Conservation (phyloP, 2,329 filamentous ascomycete genomes). For the Scedosporium boydii region DNA sequence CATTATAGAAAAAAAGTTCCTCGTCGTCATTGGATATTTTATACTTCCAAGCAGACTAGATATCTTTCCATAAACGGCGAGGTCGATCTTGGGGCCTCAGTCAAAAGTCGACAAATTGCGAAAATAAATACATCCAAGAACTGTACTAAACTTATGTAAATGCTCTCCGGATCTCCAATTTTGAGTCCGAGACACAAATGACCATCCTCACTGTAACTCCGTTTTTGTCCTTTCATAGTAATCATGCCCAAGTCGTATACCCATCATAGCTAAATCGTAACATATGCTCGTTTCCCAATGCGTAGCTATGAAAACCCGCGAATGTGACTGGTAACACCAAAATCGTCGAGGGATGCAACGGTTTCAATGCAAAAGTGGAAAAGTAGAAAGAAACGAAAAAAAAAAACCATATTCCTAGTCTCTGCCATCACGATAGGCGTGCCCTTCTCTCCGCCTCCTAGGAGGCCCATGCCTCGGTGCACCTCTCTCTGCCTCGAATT, state of each 20-base stretch:
- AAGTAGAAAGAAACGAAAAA: neutral
- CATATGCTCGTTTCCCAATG: neutral
- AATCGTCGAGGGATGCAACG: neutral
- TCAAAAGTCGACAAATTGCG: too few species aligned
- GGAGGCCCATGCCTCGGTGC: constrained; percentile 23
- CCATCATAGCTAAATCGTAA: neutral
- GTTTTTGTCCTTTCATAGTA: neutral
- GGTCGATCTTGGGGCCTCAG: too few species aligned
- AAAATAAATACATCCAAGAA: too few species aligned
- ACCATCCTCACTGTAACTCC: neutral
- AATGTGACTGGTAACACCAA: neutral
- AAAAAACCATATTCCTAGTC: neutral
- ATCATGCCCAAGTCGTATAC: neutral
- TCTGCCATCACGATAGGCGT: constrained; percentile 13
- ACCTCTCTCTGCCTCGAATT: constrained; percentile 24
- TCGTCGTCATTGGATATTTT: too few species aligned
- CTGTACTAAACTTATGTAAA: too few species aligned
- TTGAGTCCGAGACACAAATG: neutral
- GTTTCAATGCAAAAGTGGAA: neutral
- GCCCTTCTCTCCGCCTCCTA: constrained; percentile 19
- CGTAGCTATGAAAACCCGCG: neutral
- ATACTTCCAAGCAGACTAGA: too few species aligned
- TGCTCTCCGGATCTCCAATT: too few species aligned
- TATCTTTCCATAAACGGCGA: too few species aligned
- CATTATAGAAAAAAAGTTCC: too few species aligned